Evolutionary conservation across 225 moss, liverwort and hornwort species (phyloP), one percentile per base, ranked within the genome.

Genomic region (Thuidium tamariscinum): DNA sequence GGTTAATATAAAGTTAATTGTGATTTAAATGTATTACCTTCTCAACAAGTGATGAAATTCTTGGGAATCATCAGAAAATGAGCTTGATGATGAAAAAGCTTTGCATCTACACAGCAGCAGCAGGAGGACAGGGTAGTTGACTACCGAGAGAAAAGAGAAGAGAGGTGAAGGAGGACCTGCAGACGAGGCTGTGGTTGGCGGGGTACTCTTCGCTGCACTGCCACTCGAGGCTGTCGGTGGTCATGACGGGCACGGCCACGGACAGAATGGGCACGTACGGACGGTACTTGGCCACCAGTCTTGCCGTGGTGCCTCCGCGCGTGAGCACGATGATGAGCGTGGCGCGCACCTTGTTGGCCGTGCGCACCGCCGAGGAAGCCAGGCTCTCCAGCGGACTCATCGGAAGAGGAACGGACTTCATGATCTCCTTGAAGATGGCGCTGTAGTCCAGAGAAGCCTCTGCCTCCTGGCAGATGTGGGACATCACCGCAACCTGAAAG

Each of bases 341-440:
- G 26, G 97, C 96, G 36, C 95, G 88, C 75, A 97, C 97, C 92
- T 97, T 97, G 88, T 96, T 95, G 41, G 97, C 95, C 23, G 97
- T 97, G 85, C 97, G 89, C 74, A 97, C 97, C 30, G 97, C 97
- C 59, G 97, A 97, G 8, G 97, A 97, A 29, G 97, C 97, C 91
- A 97, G 86, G 89, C 96, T 96, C 90, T 97, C 97, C 92, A 97
- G 87, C 26, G 97, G 96, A 76, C 95, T 97, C 97, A 97, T 97
- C 32, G 97, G 97, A 80, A 96, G 80, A 13, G 95, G 93, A n/a
- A 96, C 96, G 7, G 92, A 92, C 88, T 91, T 95, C 94, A 97
- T 97, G 64, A 96, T 96, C 81, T 93, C 94, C 86, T 97, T 97
- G 85, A 97, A 97, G 29, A 97, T 97, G 23, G 94, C 90, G 71